Conservation (phyloP, 108 stramenopile genomes). For the Conticribra weissflogii region DNA sequence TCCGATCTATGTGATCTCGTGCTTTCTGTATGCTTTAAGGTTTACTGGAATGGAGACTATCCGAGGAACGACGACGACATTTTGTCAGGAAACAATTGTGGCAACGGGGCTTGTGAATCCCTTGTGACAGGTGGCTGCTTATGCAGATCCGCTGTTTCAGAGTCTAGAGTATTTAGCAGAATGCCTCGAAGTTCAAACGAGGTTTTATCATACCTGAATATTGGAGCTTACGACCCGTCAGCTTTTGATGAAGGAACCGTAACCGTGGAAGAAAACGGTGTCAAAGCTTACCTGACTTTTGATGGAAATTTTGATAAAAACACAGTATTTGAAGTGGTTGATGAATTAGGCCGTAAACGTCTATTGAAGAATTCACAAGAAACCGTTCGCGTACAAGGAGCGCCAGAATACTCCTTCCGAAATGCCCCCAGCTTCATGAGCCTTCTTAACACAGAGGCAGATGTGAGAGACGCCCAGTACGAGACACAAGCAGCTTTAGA, state of each 20-base stretch:
- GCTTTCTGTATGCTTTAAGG: constrained; percentile 13
- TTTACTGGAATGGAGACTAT: constrained; percentile 16
- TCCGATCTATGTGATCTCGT: too few relatives aligned
- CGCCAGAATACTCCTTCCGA: constrained; percentile 24
- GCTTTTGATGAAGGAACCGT: constrained; percentile 23
- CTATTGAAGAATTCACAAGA: constrained; percentile 25
- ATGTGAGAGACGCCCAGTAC: constrained; percentile 38
- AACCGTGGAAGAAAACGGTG: constrained; percentile 20
- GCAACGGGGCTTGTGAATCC: constrained; percentile 29
- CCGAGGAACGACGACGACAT: constrained; percentile 16
- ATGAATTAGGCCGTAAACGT: constrained; percentile 1
- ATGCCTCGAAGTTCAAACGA: constrained; percentile 49
- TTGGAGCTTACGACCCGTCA: constrained; percentile 49
- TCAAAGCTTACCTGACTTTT: constrained; percentile 16
- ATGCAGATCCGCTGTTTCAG: constrained; percentile 22
- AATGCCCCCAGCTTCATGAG: constrained; percentile 44
- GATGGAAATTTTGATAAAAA: constrained; percentile 11
- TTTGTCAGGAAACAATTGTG: constrained; percentile 10
- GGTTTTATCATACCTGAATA: constrained; percentile 35
- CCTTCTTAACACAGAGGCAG: constrained; percentile 18
- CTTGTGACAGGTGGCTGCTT: constrained; percentile 42
- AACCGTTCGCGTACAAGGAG: constrained; percentile 13
- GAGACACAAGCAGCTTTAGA: constrained; percentile 57
- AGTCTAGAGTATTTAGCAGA: constrained; percentile 31
- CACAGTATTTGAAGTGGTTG: constrained; percentile 11